phyloP scores from a whole-genome alignment of 345 rosid species.

The Lenwebbia sp. region DNA sequence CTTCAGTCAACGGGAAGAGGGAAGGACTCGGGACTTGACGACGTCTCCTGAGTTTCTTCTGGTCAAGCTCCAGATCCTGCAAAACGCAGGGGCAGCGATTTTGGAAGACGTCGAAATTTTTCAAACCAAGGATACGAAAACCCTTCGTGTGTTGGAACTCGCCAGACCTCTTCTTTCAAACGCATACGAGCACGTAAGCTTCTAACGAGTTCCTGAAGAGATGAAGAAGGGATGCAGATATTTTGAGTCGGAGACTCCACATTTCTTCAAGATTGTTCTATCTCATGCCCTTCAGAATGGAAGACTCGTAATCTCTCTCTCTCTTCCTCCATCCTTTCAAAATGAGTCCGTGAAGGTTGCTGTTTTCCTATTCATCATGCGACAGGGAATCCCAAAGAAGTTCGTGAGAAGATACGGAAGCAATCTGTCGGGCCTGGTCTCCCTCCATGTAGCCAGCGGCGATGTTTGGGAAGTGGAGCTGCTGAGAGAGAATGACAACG shows the following conservation, averaged over 20 bases:
- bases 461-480: constrained; percentile 6
- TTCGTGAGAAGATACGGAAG: constrained; percentile 7
- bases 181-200: background rate
- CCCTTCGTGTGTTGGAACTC: background rate
- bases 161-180: background rate
- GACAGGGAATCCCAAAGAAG: constrained; percentile 11
- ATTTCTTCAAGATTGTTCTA: constrained; percentile 5
- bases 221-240: background rate
- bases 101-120: background rate
- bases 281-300: background rate
- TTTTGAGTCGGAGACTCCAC: background rate
- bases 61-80: background rate
- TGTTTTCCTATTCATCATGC: background rate
- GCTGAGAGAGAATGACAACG: background rate
- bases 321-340: background rate
- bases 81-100: background rate
- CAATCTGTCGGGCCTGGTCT: background rate
- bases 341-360: background rate
- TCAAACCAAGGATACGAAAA: background rate
- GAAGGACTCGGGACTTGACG: background rate
- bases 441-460: constrained; percentile 3
- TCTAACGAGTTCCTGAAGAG: background rate
- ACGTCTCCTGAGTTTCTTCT: background rate
- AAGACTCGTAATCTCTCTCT: background rate
- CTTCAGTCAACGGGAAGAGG: background rate